Base-by-base conservation (phyloP, 1,284 basidiomycete species). In the Ganoderma sinense region DNA sequence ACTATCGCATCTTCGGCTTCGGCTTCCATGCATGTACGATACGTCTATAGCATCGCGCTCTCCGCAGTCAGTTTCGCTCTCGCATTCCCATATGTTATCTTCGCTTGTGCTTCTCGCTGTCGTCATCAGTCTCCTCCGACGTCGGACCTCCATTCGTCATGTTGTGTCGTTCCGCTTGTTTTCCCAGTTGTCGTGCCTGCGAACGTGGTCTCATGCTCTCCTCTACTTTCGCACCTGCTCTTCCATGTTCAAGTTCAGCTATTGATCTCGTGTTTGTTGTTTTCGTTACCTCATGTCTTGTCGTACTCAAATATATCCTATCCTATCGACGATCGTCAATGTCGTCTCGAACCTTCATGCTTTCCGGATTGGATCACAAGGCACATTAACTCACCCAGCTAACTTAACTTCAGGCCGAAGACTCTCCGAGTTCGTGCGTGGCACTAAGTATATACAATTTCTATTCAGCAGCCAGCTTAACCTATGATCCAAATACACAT, bases 401-500 rank as follows among this genome's bases (percentile, higher is more conserved):
- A n/a, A n/a, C n/a, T n/a, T n/a, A 39, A 39, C 39, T 39, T 39
- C 39, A 39, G 6, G 11, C 4, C 39, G 39, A 39, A 4, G 16
- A 23, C 26, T 55, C 11, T 55, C 11, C 29, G 11, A 53, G 51
- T 29, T 31, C 26, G 1, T 33, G 7, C 55, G 55, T 8, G 29
- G 16, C 16, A 4, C 29, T 55, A n/a, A n/a, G n/a, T n/a, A 65
- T 66, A 70, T 36, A 59, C 66, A 62, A 60, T 71, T 61, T 61
- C 68, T 66, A 68, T 68, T 56, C 55, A 66, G 23, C 48, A 36
- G 7, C 36, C 36, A 36, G 36, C 36, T 8, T 51, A 51, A 68
- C 66, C 36, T 71, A 65, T 51, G 20, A 68, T 68, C 69, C 66
- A 68, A 71, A 41, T 56, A 56, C 53, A 56, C 53, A 26, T 56